Base-by-base conservation (phyloP, 352 stramenopile genomes). In the Globisporangium splendens region DNA sequence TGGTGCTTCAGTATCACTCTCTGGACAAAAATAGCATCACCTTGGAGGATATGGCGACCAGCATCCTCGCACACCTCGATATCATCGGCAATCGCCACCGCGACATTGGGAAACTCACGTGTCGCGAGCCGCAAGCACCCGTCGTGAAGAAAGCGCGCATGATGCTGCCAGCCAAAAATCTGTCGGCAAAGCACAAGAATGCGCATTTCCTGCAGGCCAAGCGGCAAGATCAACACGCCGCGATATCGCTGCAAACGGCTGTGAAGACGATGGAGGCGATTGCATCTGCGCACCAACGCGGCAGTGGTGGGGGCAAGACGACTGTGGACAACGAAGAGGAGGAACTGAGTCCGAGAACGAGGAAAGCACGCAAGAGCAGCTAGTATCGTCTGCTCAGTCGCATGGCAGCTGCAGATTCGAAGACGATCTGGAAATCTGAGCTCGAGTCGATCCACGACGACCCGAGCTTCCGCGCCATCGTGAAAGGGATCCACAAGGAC, bases 1-100 rank as follows among this genome's bases (percentile, higher is more conserved):
- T 44, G 39, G 28, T 35, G 28, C 28, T 4, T 8, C 28, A 35
- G 28, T 10, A 35, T 3, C 39, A 8, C 39, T 44, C 12, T 13
- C 33, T 11, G 20, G 38, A 42, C n/a, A 47, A n/a, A 21, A 47
- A 6, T 41, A 38, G 8, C 8, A 28, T 65, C 11, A 56, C 46
- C 1, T 35, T 62, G 0, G 78, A 86, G 18, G 62, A 46, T 3
- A 73, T 88, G 50, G 77, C 72, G 6, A 74, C 71, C 44, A 72
- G 68, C 21, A 72, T 90, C 38, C 59, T 87, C n/a, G 47, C 63
- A 3, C 67, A 86, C 33, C 60, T 90, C 39, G 80, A 75, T 35
- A 87, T 90, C 44, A 73, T 81, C n/a, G 80, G 80, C 20, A 88
- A 88, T 62, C 76, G 73, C 38, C 75, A 90, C 24, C 66, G 80